These are phyloP conservation scores for Flaveria bidentis DNA, from an alignment of 129 eudicot genomes.

Conservation along the genomic window DNA sequence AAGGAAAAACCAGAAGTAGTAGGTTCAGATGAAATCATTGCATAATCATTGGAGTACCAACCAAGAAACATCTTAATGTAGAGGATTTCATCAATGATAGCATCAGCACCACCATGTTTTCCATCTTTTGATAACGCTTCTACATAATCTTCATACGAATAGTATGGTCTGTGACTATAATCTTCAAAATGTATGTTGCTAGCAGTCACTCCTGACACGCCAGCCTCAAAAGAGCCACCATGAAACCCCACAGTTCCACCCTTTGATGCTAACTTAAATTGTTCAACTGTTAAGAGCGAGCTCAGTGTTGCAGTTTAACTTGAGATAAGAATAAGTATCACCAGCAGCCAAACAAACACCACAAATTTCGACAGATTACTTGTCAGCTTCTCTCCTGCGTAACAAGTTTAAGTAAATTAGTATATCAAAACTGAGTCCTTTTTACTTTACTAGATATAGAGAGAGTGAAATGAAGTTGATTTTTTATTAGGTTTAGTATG, in stretches of 20 bases:
- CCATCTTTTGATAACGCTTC: constrained; percentile 40
- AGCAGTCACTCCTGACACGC: not conserved
- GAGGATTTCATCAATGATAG: constrained; percentile 37
- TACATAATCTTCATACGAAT: constrained; percentile 26
- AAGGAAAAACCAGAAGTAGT: constrained; percentile 46
- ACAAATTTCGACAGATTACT: constrained; percentile 41
- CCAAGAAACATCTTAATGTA: constrained; percentile 38
- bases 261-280: constrained; percentile 31
- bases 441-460: not conserved
- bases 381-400: constrained; percentile 33
- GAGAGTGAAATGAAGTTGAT: not conserved
- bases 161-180: not conserved
- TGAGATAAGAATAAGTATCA: constrained; percentile 40
- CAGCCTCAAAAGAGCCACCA: constrained; percentile 30
- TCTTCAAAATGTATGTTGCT: constrained; percentile 16
- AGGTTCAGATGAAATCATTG: constrained; percentile 31
- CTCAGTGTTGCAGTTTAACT: constrained; percentile 53
- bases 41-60: constrained; percentile 29
- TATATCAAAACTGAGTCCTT: not conserved
- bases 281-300: constrained; percentile 47
- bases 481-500: too few species aligned
- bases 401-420: not conserved
- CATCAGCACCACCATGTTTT: constrained; percentile 40
- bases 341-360: constrained; percentile 41
- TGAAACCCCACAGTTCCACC: constrained; percentile 43